Evolutionary conservation across 208 protist species (phyloP).

Genomic region (Angomonas ambiguus): DNA sequence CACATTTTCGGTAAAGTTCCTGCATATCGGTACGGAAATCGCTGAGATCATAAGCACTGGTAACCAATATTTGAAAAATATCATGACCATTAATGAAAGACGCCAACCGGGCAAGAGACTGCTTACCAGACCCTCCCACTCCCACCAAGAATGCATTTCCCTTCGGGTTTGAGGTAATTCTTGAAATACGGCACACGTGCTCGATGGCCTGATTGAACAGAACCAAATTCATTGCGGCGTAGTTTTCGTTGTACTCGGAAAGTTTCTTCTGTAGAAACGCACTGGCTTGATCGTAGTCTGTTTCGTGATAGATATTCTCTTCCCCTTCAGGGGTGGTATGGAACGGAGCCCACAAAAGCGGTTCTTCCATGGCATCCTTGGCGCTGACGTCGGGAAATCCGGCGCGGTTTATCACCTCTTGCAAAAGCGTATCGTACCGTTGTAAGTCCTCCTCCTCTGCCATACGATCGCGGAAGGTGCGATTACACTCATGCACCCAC

Average conservation of each 20-base stretch:
- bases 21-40: slow-evolving; percentile 96
- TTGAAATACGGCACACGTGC: slow-evolving; percentile 96
- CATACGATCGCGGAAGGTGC: slow-evolving; percentile 97
- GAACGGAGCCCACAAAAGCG: slow-evolving; percentile 94
- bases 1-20: slow-evolving; percentile 94
- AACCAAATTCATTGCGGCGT: slow-evolving; percentile 96
- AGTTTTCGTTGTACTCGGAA: slow-evolving; percentile 95
- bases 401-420: slow-evolving; percentile 79
- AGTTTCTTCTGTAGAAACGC: slow-evolving; percentile 89
- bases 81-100: slow-evolving; percentile 97
- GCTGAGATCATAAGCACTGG: slow-evolving; percentile 94
- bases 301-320: slow-evolving; percentile 90
- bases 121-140: slow-evolving; percentile 93
- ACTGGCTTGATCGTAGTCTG: slow-evolving; percentile 72
- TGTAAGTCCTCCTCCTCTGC: slow-evolving; percentile 85
- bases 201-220: slow-evolving; percentile 98
- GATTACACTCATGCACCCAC: slow-evolving; percentile 95
- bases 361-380: slow-evolving; percentile 85
- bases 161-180: slow-evolving; percentile 93
- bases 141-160: slow-evolving; percentile 96
- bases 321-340: slow-evolving; percentile 79
- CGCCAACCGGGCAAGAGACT: slow-evolving; percentile 93
- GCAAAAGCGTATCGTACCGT: slow-evolving; percentile 85
- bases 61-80: slow-evolving; percentile 97
- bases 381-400: slow-evolving; percentile 80